Evolutionary conservation across 164 flowering plant genomes (phyloP).

Genomic region (Vitis vinifera): ASM3070453v1 NC_081823.1:26211501-26212000

Average conservation of each 20-base stretch:
- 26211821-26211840: background rate
- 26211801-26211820: slow-evolving; percentile 48
- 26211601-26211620: background rate
- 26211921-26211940: slow-evolving; percentile 82
- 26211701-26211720: slow-evolving; percentile 99
- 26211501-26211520: slow-evolving; percentile 99
- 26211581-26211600: background rate
- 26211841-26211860: background rate
- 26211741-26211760: slow-evolving; percentile 96
- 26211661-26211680: slow-evolving; percentile 97
- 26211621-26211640: slow-evolving; percentile 2
- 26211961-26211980: slow-evolving; percentile 96
- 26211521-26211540: slow-evolving; percentile 98
- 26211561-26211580: slow-evolving; percentile 99
- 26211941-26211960: slow-evolving; percentile 97
- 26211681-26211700: slow-evolving; percentile 97
- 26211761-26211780: slow-evolving; percentile 86
- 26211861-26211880: too few relatives aligned
- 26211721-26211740: slow-evolving; percentile 96
- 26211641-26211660: slow-evolving; percentile 37
- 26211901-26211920: slow-evolving; percentile 38
- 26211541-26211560: slow-evolving; percentile 95
- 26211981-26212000: slow-evolving; percentile 95
- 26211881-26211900: background rate
- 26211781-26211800: slow-evolving; percentile 90